These are phyloP conservation scores for Fusarium palustre DNA, from an alignment of 2,329 filamentous ascomycete genomes.

Conservation along the genomic window DNA sequence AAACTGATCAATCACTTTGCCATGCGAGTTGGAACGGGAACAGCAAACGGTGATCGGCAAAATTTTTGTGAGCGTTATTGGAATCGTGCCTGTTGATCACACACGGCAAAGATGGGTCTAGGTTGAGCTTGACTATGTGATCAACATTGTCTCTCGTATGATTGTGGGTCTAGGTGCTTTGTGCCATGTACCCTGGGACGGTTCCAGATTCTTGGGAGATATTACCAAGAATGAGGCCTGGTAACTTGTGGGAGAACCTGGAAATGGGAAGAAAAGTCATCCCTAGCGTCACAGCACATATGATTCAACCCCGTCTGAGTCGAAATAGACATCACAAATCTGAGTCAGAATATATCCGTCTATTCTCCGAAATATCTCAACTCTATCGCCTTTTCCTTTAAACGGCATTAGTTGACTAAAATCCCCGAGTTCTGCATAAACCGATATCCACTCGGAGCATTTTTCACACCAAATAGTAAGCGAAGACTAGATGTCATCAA, in stretches of 20 bases:
- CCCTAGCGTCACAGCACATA: neutral
- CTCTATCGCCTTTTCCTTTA: neutral
- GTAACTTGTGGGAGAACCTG: too few relatives aligned
- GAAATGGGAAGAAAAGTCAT: neutral
- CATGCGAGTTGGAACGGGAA: neutral
- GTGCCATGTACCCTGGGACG: conserved; percentile 5
- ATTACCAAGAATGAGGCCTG: neutral
- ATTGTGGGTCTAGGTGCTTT: neutral
- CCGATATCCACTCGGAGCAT: neutral
- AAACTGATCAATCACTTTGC: neutral
- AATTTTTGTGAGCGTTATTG: neutral
- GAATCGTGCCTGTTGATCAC: neutral
- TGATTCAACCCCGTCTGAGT: neutral
- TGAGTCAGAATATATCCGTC: neutral
- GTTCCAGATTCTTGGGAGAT: conserved; percentile 2
- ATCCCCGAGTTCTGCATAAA: neutral
- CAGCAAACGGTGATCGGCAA: conserved; percentile 15
- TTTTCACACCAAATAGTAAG: neutral
- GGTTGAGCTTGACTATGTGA: neutral
- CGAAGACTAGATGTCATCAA: neutral
- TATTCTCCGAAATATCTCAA: neutral
- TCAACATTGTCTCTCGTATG: conserved; percentile 8
- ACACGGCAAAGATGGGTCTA: neutral
- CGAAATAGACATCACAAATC: neutral
- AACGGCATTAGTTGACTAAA: neutral